These are phyloP conservation scores for Sphagnum tenellum DNA, from an alignment of 225 moss, liverwort and hornwort genomes.

Conservation along the genomic window DNA sequence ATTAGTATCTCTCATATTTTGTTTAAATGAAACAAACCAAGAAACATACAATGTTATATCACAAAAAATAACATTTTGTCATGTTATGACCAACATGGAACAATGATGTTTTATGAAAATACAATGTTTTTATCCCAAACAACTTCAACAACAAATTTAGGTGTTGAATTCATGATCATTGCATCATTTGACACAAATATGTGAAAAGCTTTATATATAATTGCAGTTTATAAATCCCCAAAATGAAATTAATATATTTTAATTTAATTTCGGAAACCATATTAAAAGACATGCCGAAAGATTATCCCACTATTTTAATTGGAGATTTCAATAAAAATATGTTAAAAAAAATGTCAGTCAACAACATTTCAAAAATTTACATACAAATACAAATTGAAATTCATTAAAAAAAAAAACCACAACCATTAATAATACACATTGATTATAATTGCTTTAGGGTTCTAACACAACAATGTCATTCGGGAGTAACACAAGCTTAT, in stretches of 20 bases:
- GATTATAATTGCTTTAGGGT: too few relatives aligned
- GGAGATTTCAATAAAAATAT: slow-evolving; percentile 1
- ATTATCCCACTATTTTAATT: background rate
- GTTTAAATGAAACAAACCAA: background rate
- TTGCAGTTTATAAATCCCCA: background rate
- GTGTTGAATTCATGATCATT: too few relatives aligned
- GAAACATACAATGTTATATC: background rate
- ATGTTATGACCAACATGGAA: background rate
- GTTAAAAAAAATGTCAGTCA: too few relatives aligned
- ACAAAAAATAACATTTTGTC: background rate
- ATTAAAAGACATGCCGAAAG: background rate
- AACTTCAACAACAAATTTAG: too few relatives aligned
- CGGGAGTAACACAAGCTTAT: too few relatives aligned
- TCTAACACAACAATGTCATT: too few relatives aligned
- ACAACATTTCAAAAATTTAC: too few relatives aligned
- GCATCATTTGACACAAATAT: background rate
- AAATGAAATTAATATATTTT: background rate
- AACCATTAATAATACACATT: too few relatives aligned
- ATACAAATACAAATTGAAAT: background rate
- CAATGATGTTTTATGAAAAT: background rate
- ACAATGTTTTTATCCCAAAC: background rate
- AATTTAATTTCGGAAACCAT: background rate
- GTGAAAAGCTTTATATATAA: background rate
- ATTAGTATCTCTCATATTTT: background rate
- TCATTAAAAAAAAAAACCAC: too few relatives aligned